Base-by-base conservation (phyloP, 169 alveolate species). In the Cryptosporidium baileyi region DNA sequence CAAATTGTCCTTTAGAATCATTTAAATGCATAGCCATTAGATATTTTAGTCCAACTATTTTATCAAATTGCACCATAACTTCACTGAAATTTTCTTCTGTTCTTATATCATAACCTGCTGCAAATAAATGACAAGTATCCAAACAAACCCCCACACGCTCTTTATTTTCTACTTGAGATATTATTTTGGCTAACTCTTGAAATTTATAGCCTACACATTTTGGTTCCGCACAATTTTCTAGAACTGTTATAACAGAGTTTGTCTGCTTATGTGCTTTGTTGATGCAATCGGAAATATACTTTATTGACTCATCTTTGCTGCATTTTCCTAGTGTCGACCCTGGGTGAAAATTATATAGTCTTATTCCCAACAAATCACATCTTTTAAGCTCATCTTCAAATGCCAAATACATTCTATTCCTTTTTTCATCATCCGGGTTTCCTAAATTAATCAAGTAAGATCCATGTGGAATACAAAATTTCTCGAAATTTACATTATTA, bases 181-280 rank as follows among this genome's bases (percentile, higher is more conserved):
- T 92, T 45, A 94, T 93, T 43, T 93, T 93, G 30, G 94, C 74
- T 57, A 94, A 81, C 65, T 94, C 96, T 85, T 93, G 95, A 88
- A 94, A 93, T 74, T 88, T 92, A 60, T 95, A 93, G 36, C 97
- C 96, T 0, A 94, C 94, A 61, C 93, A 93, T 89, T 93, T 93
- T 80, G 93, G 95, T 8, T 96, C 97, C 8, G 97, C 97, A 51
- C 96, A 93, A 67, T 94, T 94, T 89, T 94, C 97, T 60, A 94
- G 62, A 3, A 94, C 96, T 32, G 93, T 91, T 1, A 82, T 92
- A 6, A 93, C 97, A 34, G 80, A 54, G 13, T 63, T 60, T 8
- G 97, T 93, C 65, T 89, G 91, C 60, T 90, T 63, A 67, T 89
- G 91, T 4, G 94, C 97, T 82, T 88, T 88, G 67, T 93, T 94